Evolutionary conservation across 768 basidiomycete species (phyloP).

Genomic region (Amanita inopinata): DNA sequence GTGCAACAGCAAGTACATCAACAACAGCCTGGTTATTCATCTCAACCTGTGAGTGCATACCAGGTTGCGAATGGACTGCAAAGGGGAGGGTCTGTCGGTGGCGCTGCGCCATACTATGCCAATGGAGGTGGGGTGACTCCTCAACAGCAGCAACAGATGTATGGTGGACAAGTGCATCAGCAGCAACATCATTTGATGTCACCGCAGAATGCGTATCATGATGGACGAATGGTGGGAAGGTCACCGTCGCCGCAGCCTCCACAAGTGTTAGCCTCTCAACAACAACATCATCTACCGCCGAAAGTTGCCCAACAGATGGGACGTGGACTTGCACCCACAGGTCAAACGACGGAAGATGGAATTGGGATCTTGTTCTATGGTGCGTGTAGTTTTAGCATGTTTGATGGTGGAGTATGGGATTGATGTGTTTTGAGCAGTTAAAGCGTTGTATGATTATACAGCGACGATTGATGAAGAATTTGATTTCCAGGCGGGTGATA

Average conservation of each 20-base stretch:
- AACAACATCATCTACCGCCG: constrained; percentile 22
- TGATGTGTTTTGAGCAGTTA: constrained; percentile 39
- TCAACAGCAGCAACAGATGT: constrained; percentile 17
- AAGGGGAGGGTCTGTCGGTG: constrained; percentile 16
- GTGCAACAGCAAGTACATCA: constrained; percentile 10
- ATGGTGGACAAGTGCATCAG: constrained; percentile 19
- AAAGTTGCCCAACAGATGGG: constrained; percentile 10
- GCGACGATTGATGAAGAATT: constrained; percentile 90
- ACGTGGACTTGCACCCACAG: constrained; percentile 36
- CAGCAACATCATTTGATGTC: constrained; percentile 19
- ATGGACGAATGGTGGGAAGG: constrained; percentile 34
- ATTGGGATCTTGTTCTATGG: constrained; percentile 82
- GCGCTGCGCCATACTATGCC: constrained; percentile 20
- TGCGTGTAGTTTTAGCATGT: constrained; percentile 30
- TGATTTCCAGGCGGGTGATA: constrained; percentile 90
- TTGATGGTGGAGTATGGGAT: constrained; percentile 1
- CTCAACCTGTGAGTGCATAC: constrained; percentile 15
- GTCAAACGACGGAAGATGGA: constrained; percentile 76
- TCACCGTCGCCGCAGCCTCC: constrained; percentile 44
- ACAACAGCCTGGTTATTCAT: constrained; percentile 19
- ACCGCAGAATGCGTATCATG: constrained; percentile 27
- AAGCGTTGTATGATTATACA: constrained; percentile 81
- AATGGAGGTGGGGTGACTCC: constrained; percentile 19
- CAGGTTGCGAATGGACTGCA: constrained; percentile 19
- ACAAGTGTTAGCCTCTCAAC: constrained; percentile 14